Evolutionary conservation across 139 green algal species (phyloP).

Genomic region (Penium margaritaceum): DNA sequence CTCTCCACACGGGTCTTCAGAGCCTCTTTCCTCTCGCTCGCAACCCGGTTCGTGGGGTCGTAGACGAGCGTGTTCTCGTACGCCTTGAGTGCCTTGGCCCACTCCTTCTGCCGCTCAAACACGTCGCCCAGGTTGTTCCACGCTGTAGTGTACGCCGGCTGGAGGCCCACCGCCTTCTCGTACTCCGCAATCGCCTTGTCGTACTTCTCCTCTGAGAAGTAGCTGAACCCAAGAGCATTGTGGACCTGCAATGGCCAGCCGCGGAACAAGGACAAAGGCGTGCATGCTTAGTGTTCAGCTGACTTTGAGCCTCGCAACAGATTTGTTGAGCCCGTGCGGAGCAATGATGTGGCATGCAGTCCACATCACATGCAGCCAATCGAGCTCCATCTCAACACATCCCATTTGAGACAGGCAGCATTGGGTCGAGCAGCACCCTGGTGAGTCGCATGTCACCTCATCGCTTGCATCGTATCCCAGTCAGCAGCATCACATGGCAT

Average conservation of each 20-base stretch:
- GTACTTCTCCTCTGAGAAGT: conserved; percentile 77
- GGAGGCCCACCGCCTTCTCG: conserved; percentile 72
- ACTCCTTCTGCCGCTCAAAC: conserved; percentile 70
- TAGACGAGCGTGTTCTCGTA: conserved; percentile 77
- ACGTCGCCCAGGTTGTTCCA: conserved; percentile 98
- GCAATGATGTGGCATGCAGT: no score
- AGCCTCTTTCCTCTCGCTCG: conserved; percentile 21
- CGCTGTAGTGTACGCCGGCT: conserved; percentile 79
- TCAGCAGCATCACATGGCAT: no score
- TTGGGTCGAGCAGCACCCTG: no score
- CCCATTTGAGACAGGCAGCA: no score
- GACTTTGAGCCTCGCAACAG: no score
- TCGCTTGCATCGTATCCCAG: no score
- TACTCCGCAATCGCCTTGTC: conserved; percentile 73
- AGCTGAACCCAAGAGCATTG: conserved; percentile 93
- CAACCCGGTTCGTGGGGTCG: conserved; percentile 76
- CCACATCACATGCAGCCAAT: no score
- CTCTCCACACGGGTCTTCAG: conserved; percentile 8
- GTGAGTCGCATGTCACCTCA: no score
- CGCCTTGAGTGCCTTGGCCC: conserved; percentile 61
- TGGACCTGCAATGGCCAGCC: conserved; percentile 64
- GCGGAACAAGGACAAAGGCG: no score
- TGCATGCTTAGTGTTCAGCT: no score
- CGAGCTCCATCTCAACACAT: no score
- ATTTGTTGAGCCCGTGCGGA: no score